phyloP scores from a whole-genome alignment of 2,329 filamentous ascomycete species.

The Shiraia sp. region DNA sequence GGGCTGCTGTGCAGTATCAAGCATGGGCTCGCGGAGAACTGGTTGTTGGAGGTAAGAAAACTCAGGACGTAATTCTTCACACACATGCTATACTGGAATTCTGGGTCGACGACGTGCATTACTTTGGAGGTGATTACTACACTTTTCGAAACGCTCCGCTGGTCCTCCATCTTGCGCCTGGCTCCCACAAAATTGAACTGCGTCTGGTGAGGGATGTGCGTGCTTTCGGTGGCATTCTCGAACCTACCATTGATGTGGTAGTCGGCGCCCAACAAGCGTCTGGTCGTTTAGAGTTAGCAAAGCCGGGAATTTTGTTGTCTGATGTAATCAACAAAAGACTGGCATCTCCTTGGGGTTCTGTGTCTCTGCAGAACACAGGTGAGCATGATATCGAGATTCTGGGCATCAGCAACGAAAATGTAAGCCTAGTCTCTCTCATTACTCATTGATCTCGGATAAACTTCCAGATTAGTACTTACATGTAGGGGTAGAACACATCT shows the following conservation, averaged over 20 bases:
- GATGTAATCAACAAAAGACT: conserved; percentile 56
- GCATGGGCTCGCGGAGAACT: conserved; percentile 59
- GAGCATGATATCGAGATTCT: conserved; percentile 39
- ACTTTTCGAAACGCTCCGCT: conserved; percentile 55
- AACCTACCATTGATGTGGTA: conserved; percentile 51
- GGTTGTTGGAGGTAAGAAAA: conserved; percentile 41
- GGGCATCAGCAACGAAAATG: conserved; percentile 30
- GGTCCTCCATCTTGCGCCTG: conserved; percentile 55
- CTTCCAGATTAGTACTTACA: no score
- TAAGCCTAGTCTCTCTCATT: conserved; percentile 11
- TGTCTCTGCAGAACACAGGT: conserved; percentile 54
- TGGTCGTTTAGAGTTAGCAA: conserved; percentile 37
- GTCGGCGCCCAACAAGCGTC: conserved; percentile 25
- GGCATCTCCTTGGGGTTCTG: conserved; percentile 53
- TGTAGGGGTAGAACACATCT: no score
- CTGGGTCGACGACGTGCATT: conserved; percentile 55
- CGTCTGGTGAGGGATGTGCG: conserved; percentile 61
- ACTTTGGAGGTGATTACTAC: conserved; percentile 64
- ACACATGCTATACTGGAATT: conserved; percentile 57
- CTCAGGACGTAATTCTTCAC: conserved; percentile 48
- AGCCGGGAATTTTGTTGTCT: conserved; percentile 50
- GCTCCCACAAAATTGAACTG: conserved; percentile 56
- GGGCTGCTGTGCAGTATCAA: conserved; percentile 63
- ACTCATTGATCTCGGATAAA: no score
- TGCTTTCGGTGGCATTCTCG: conserved; percentile 56